Evolutionary conservation across 1,139 yeast species (phyloP), one percentile per base, ranked within the genome.

Genomic region (Kodamaea sp.): DNA sequence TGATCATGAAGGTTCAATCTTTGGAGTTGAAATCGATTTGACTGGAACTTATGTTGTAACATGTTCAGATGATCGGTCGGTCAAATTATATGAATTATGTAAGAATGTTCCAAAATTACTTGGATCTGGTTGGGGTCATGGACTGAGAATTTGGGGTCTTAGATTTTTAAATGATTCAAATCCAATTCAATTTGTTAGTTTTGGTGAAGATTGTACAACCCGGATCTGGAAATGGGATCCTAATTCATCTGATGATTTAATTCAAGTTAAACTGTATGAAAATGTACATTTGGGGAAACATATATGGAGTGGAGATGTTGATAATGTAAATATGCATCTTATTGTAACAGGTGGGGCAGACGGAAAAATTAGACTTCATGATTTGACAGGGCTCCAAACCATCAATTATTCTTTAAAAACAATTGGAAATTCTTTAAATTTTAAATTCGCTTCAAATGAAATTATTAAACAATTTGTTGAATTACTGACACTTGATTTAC

Each of bases 121-220:
- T 28, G 84, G 92, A 1, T 77, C 81, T 29, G 97, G 96, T 0
- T 92, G 97, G 97, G 97, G 97, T 10, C 98, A 92, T 57, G 84
- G 86, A 3, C 90, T 97, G 0, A 75, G 98, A 55, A 89, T 92
- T 32, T 92, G 98, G 98, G 77, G 76, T 32, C 67, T 92, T 38
- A 71, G 71, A 32, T 88, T 89, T 57, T 75, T 69, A 45, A 47
- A 50, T 3, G 60, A 62, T n/a, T 34, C 11, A 9, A 32, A 39
- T 4, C 47, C 53, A 2, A 55, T 83, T 1, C 65, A 77, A 24
- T 54, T 76, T 3, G 60, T 75, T 47, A 84, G 95, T 61, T 79
- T 81, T 9, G 89, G 96, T 7, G 98, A 92, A 58, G 98, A 92
- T 60, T 79, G 94, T 52, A 83, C 96, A 0, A 77, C 87, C n/a